A percentile compares a stretch with the other conserved stretches of the same genome.
These are phyloP conservation scores for Musa itinerans DNA, from an alignment of 176 grass and related monocot species.

Conservation along the genomic window DNA sequence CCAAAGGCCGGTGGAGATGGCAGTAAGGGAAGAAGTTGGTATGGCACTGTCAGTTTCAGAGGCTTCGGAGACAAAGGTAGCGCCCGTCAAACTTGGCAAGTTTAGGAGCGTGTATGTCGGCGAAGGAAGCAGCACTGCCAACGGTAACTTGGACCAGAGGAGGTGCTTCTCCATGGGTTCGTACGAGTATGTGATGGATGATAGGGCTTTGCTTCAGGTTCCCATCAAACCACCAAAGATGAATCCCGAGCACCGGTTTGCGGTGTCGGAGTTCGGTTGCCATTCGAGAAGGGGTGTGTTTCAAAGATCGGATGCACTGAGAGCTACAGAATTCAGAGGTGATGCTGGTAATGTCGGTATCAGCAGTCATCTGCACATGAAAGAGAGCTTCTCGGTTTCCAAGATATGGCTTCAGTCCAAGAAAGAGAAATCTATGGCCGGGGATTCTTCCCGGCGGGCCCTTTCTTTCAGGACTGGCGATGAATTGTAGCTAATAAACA, in stretches of 20 bases:
- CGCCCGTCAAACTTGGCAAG: constrained; percentile 7
- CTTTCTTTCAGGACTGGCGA: neutral
- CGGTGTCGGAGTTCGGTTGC: constrained; percentile 4
- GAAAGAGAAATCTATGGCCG: neutral
- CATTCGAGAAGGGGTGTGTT: constrained; percentile 4
- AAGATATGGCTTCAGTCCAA: neutral
- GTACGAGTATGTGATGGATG: constrained; percentile 15
- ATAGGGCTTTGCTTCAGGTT: neutral
- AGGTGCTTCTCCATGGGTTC: constrained; percentile 18
- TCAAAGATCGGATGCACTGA: neutral
- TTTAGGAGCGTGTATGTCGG: constrained; percentile 1
- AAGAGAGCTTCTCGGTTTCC: constrained; percentile 16
- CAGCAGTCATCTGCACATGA: neutral
- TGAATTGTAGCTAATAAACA: neutral
- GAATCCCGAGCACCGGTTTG: neutral
- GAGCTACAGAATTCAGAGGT: neutral
- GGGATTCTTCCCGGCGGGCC: neutral
- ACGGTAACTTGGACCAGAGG: constrained; percentile 9
- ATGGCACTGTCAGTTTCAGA: neutral
- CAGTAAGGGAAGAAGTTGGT: neutral
- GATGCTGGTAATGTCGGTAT: neutral
- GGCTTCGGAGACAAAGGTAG: neutral
- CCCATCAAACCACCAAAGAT: constrained; percentile 8
- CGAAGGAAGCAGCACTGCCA: neutral
- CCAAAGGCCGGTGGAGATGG: neutral